Evolutionary conservation across 352 stramenopile species (phyloP).

Genomic region (Phytopythium boreale): DNA sequence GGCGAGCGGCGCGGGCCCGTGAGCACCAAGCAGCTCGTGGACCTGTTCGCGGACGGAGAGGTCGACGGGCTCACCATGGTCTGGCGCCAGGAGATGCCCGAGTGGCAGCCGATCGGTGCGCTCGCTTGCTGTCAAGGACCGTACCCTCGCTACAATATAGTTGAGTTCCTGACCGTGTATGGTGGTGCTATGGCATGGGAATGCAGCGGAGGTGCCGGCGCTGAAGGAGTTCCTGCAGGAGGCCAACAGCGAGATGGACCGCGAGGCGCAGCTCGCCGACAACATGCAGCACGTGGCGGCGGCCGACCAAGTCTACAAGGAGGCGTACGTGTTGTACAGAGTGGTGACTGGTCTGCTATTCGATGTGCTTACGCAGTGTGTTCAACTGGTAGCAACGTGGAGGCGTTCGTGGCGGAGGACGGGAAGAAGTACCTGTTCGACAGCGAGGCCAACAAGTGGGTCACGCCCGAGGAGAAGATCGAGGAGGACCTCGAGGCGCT

Average conservation of each 20-base stretch:
- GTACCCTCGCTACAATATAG: too few species aligned
- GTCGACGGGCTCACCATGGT: slow-evolving; percentile 75
- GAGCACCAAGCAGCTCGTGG: slow-evolving; percentile 49
- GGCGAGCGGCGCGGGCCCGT: slow-evolving; percentile 32
- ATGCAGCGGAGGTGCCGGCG: slow-evolving; percentile 42
- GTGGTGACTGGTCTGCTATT: neutral
- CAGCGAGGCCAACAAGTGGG: slow-evolving; percentile 54
- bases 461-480: slow-evolving; percentile 74
- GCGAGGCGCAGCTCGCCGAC: slow-evolving; percentile 44
- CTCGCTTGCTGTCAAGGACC: neutral
- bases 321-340: slow-evolving; percentile 25
- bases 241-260: slow-evolving; percentile 59
- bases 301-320: slow-evolving; percentile 55
- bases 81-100: slow-evolving; percentile 45
- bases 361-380: neutral
- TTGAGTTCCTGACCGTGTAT: neutral
- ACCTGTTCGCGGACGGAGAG: slow-evolving; percentile 59
- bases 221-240: slow-evolving; percentile 74
- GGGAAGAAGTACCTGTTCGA: slow-evolving; percentile 74
- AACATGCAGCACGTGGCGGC: slow-evolving; percentile 31
- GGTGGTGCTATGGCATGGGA: too few species aligned
- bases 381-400: slow-evolving; percentile 21
- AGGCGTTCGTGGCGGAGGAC: slow-evolving; percentile 60
- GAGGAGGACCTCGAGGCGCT: slow-evolving; percentile 65
- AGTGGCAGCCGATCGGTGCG: slow-evolving; percentile 57